A percentile compares a stretch with the other conserved stretches of the same genome.
Evolutionary conservation across 352 stramenopile species (phyloP).

Genomic region (Nothophytophthora sp.): DNA sequence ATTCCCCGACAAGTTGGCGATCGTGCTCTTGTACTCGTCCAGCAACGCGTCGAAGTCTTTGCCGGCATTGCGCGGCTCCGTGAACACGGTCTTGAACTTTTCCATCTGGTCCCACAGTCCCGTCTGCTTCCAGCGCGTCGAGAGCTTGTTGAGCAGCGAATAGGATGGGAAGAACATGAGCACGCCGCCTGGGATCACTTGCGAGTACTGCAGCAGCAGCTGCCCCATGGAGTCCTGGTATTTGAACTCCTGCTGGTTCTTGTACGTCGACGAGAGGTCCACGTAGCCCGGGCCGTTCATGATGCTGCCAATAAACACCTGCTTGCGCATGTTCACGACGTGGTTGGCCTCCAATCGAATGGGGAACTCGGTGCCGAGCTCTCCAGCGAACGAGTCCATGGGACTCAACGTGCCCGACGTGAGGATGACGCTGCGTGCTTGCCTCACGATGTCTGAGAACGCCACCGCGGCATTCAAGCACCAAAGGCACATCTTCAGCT

Average conservation of each 20-base stretch:
- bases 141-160: constrained; percentile 73
- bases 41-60: constrained; percentile 84
- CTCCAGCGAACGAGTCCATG: constrained; percentile 87
- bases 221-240: constrained; percentile 87
- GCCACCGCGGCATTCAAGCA: constrained; percentile 84
- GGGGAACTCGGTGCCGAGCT: constrained; percentile 78
- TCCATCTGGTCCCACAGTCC: constrained; percentile 66
- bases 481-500: constrained; percentile 87
- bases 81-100: constrained; percentile 61
- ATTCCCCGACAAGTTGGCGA: constrained; percentile 4
- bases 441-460: constrained; percentile 72
- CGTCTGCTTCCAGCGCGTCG: constrained; percentile 66
- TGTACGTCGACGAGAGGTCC: constrained; percentile 76
- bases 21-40: constrained; percentile 66
- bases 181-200: constrained; percentile 71
- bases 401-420: constrained; percentile 85
- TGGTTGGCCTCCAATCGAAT: constrained; percentile 87
- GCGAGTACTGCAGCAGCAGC: constrained; percentile 67
- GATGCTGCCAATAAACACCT: constrained; percentile 78
- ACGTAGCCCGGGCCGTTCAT: constrained; percentile 70
- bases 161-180: constrained; percentile 91
- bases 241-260: constrained; percentile 76
- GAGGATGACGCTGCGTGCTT: constrained; percentile 76
- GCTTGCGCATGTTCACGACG: constrained; percentile 86
- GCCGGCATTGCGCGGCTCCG: constrained; percentile 67